Evolutionary conservation across 192 early-diverging fungal genomes (phyloP).

Genomic region (Rhizophagus clarus): DNA sequence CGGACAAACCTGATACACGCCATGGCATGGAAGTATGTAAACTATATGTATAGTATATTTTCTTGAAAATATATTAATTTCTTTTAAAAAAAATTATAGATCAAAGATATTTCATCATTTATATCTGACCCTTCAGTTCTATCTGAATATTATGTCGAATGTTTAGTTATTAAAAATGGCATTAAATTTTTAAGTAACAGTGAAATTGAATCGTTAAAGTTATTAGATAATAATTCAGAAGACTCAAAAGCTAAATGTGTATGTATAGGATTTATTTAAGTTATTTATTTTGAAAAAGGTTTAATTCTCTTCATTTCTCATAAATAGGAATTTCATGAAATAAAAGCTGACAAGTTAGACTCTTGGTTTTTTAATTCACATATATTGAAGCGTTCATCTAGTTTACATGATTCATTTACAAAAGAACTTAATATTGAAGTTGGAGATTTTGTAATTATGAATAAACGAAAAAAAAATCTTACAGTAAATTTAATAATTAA

Average conservation of each 20-base stretch:
- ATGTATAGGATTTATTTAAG: neutral
- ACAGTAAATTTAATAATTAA: conserved; percentile 45
- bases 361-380: conserved; percentile 44
- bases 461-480: conserved; percentile 48
- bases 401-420: conserved; percentile 27
- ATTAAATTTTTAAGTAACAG: conserved; percentile 26
- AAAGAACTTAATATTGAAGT: conserved; percentile 43
- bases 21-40: conserved; percentile 71
- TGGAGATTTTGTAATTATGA: conserved; percentile 62
- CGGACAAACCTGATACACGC: conserved; percentile 89
- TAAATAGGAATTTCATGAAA: conserved; percentile 41
- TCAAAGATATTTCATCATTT: conserved; percentile 40
- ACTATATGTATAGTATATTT: neutral
- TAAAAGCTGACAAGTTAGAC: conserved; percentile 48
- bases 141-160: conserved; percentile 47
- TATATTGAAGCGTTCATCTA: conserved; percentile 31
- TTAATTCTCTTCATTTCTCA: neutral
- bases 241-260: neutral
- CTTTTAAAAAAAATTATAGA: conserved; percentile 26
- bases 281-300: conserved; percentile 31
- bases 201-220: neutral
- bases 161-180: conserved; percentile 52
- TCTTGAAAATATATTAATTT: neutral
- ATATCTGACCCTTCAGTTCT: conserved; percentile 31
- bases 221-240: neutral